These are phyloP conservation scores for Botrytis deweyae DNA, from an alignment of 2,329 filamentous ascomycete species.

Conservation along the genomic window DNA sequence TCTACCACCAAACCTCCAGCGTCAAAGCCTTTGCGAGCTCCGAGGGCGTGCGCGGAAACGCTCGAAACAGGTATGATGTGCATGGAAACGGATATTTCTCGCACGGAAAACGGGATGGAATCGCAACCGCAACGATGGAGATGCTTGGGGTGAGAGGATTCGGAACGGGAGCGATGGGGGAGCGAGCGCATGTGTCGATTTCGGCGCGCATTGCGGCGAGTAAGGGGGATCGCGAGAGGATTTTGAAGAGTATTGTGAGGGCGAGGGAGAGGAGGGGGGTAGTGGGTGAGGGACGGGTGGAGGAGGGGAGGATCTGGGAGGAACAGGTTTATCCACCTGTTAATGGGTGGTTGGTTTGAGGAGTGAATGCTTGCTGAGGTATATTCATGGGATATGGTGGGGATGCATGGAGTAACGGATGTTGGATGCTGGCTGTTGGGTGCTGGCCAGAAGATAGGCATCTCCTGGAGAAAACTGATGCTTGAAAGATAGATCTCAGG, in stretches of 20 bases:
- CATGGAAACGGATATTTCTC: background rate
- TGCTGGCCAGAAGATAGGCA: background rate
- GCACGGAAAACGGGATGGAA: background rate
- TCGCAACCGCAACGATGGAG: background rate
- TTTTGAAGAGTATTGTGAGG: constrained; percentile 1
- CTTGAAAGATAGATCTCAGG: background rate
- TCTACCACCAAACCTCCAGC: background rate
- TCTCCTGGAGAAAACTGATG: background rate
- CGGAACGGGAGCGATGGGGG: background rate
- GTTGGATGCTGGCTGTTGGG: background rate
- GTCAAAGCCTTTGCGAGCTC: background rate
- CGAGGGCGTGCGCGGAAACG: background rate
- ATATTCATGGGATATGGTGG: background rate
- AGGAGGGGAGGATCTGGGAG: background rate
- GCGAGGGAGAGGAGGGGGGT: background rate
- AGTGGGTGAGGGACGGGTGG: too few relatives aligned
- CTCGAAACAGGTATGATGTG: background rate
- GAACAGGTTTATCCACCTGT: constrained; percentile 11
- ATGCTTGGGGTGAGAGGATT: background rate
- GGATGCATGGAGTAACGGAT: background rate
- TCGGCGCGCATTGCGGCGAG: constrained; percentile 8
- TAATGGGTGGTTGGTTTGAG: constrained; percentile 2
- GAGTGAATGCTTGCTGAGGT: background rate
- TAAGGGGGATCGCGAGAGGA: constrained; percentile 3
- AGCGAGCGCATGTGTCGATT: background rate